Percentiles rank a stretch among this genome's conserved stretches.
Conservation (phyloP, 495 filamentous ascomycete genomes). For the Aspergillus hancockii region DNA sequence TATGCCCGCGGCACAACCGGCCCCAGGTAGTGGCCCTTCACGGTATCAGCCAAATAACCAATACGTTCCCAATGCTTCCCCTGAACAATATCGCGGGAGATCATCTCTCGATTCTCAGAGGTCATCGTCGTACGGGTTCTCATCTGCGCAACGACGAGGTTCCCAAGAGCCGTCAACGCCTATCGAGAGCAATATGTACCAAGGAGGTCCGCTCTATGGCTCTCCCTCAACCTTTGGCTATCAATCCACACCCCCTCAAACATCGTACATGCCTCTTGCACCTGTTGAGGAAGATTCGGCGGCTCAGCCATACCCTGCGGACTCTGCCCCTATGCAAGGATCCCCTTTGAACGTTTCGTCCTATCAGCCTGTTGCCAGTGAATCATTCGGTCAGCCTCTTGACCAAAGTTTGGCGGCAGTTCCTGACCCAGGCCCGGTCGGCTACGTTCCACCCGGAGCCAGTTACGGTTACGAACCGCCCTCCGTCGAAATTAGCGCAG, state of each 20-base stretch:
- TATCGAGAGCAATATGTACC: constrained; percentile 37
- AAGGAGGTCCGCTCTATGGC: constrained; percentile 32
- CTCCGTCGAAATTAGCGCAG: constrained; percentile 27
- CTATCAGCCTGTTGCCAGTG: constrained; percentile 25
- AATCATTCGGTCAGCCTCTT: constrained; percentile 23
- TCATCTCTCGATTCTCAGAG: constrained; percentile 51
- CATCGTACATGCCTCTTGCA: constrained; percentile 49
- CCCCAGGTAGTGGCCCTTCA: constrained; percentile 50
- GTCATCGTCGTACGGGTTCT: constrained; percentile 34
- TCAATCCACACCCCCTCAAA: constrained; percentile 51
- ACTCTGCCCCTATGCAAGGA: constrained; percentile 20
- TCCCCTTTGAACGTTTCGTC: constrained; percentile 26
- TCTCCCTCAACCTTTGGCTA: constrained; percentile 41
- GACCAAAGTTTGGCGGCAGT: constrained; percentile 1
- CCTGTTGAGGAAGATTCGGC: constrained; percentile 45
- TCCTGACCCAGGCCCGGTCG: constrained; percentile 13
- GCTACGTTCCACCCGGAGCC: constrained; percentile 31
- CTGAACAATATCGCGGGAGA: constrained; percentile 47
- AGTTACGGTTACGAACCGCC: constrained; percentile 40
- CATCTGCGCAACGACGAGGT: constrained; percentile 38
- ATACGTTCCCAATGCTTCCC: constrained; percentile 49
- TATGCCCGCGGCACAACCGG: constrained; percentile 34
- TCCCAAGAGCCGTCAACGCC: constrained; percentile 43
- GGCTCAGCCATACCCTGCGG: constrained; percentile 30
- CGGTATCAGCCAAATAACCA: constrained; percentile 63